Base-by-base conservation (phyloP, 2,329 filamentous ascomycete genomes). In the Calonectria honghensis region DNA sequence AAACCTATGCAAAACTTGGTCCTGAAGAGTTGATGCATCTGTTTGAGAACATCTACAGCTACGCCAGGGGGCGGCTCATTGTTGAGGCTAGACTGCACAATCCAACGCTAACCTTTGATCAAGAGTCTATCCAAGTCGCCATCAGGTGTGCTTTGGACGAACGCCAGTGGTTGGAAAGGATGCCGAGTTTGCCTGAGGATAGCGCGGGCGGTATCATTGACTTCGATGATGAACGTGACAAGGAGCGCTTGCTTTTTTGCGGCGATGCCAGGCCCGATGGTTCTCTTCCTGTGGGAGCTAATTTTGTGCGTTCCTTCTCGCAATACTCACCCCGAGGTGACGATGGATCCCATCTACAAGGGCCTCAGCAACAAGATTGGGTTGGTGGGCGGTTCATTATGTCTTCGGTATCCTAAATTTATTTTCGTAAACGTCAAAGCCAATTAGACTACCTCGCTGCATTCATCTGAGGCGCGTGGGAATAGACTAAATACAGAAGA, bases 21-120 rank as follows among this genome's bases (percentile, higher is more conserved):
- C 90, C 90, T 0, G 81, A 85, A 14, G 85, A 89, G 70, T 84
- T 91, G n/a, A 85, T 89, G 75, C 83, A 87, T 73, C 85, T 90
- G 71, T 85, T 91, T 54, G 84, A 87, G 35, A 85, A 87, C 68
- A 85, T 86, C 24, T 87, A 88, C 78, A 85, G 83, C 68, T 89
- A 88, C 54, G 86, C 87, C 29, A 87, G 86, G 63, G 82, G 82
- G 37, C 86, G 86, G 13, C 85, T 90, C 11, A 84, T 90, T 14
- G 77, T 80, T 6, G 86, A 87, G 68, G 83, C 89, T 5, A 85
- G 83, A 7, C 76, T 84, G 5, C 83, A 83, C 14, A 85, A 87
- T 27, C 85, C 86, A 3, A 82, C 83, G 52, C 88, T 91, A 63
- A 85, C 84, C 13, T 83, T 84, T 45, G 88, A 87, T 72, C 85